Percentiles rank a stretch among this genome's conserved stretches.
These are phyloP conservation scores for Mallotus nudiflorus DNA, from an alignment of 345 rosid species.

Conservation along the genomic window DNA sequence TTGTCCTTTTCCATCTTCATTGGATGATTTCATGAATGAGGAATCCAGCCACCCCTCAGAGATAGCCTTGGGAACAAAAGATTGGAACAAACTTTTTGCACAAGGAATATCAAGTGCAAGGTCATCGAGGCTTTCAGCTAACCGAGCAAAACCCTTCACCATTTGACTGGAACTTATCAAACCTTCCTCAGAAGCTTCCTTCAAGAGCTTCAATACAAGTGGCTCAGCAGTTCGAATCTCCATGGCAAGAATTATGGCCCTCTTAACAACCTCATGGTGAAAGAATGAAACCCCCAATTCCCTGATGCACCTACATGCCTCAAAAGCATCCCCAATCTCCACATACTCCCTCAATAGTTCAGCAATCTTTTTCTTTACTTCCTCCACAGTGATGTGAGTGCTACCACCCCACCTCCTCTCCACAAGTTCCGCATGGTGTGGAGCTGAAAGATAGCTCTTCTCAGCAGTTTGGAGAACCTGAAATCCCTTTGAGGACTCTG, in stretches of 20 bases:
- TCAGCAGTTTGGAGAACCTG: conserved; percentile 83
- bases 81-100: conserved; percentile 63
- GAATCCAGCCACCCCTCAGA: conserved; percentile 92
- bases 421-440: conserved; percentile 97
- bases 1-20: conserved; percentile 41
- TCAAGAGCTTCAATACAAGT: conserved; percentile 66
- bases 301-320: conserved; percentile 96
- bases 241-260: conserved; percentile 87
- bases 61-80: conserved; percentile 64
- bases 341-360: conserved; percentile 83
- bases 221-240: conserved; percentile 71
- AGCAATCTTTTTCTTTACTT: conserved; percentile 87
- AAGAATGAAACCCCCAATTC: conserved; percentile 88
- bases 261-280: conserved; percentile 98
- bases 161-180: conserved; percentile 94
- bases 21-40: conserved; percentile 44
- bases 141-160: conserved; percentile 81
- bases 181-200: conserved; percentile 95
- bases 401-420: conserved; percentile 99
- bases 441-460: conserved; percentile 97
- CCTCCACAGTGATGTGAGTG: conserved; percentile 86
- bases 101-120: conserved; percentile 95
- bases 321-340: conserved; percentile 77
- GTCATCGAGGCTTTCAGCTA: conserved; percentile 89
- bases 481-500: conserved; percentile 75